These are phyloP conservation scores for Zygotorulaspora florentina DNA, from an alignment of 805 yeast genomes.

Conservation along the genomic window DNA sequence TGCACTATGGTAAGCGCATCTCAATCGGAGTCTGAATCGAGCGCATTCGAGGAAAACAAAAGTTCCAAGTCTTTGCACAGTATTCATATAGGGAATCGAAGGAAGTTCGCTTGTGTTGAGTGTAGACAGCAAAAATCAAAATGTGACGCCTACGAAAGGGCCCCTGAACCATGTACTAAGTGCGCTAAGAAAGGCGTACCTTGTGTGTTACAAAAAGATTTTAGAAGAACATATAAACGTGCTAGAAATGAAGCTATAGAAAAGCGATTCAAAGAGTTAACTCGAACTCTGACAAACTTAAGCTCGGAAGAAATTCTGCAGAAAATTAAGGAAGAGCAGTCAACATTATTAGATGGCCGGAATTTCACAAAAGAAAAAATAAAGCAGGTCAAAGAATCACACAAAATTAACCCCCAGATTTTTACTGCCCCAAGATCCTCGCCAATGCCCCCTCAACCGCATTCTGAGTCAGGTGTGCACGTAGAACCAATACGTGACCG, in stretches of 20 bases:
- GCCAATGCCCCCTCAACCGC: neutral
- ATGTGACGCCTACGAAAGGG: slow-evolving; percentile 76
- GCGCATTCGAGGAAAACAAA: slow-evolving; percentile 8
- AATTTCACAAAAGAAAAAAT: slow-evolving; percentile 33
- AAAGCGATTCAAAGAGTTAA: slow-evolving; percentile 66
- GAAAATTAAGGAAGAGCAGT: slow-evolving; percentile 28
- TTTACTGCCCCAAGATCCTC: neutral
- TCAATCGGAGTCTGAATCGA: slow-evolving; percentile 14
- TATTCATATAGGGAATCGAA: slow-evolving; percentile 27
- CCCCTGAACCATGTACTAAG: slow-evolving; percentile 78
- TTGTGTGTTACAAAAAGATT: slow-evolving; percentile 75
- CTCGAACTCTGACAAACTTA: slow-evolving; percentile 44
- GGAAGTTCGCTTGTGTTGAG: slow-evolving; percentile 86
- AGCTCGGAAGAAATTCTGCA: slow-evolving; percentile 31
- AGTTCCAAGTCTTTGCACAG: slow-evolving; percentile 1
- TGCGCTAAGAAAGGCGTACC: slow-evolving; percentile 65
- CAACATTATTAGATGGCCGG: slow-evolving; percentile 23
- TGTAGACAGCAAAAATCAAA: slow-evolving; percentile 93
- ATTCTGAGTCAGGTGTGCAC: neutral
- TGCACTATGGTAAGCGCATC: slow-evolving; percentile 10
- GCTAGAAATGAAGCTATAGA: slow-evolving; percentile 82
- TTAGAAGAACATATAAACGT: slow-evolving; percentile 84
- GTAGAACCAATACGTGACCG: too few relatives aligned
- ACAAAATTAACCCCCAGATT: neutral
- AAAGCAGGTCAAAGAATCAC: slow-evolving; percentile 14